Evolutionary conservation across 495 filamentous ascomycete species (phyloP).

Genomic region (Aspergillus homomorphus): DNA sequence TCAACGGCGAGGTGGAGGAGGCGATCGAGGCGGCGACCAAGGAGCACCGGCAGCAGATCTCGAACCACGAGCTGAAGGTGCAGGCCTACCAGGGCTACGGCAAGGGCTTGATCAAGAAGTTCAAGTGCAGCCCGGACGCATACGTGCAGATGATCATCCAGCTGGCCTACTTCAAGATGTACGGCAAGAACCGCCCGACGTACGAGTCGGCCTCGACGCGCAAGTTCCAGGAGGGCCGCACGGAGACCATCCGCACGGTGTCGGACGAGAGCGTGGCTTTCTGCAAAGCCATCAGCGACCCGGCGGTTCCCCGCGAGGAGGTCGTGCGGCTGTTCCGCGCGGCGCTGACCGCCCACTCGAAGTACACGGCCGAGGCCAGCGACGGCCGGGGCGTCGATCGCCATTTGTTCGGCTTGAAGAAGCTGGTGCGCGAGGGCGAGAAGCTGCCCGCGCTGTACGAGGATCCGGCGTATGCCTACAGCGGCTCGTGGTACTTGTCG

Average conservation of each 20-base stretch:
- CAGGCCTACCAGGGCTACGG: conserved; percentile 97
- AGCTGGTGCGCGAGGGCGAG: conserved; percentile 77
- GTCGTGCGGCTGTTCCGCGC: conserved; percentile 72
- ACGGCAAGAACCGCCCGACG: conserved; percentile 94
- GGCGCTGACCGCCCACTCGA: conserved; percentile 76
- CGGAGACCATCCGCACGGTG: conserved; percentile 90
- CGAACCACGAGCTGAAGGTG: conserved; percentile 84
- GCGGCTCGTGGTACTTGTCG: conserved; percentile 82
- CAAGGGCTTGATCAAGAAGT: conserved; percentile 98
- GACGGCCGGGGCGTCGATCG: conserved; percentile 94
- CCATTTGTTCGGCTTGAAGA: conserved; percentile 96
- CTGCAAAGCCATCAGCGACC: conserved; percentile 79
- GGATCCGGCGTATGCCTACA: conserved; percentile 85
- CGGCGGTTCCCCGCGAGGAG: conserved; percentile 55
- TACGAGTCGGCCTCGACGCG: conserved; percentile 96
- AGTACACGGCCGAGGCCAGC: conserved; percentile 83
- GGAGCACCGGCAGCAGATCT: conserved; percentile 77
- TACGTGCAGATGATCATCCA: conserved; percentile 99
- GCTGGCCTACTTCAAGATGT: conserved; percentile 98
- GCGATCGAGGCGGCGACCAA: conserved; percentile 72
- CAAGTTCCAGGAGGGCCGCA: conserved; percentile 93
- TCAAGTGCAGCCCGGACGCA: conserved; percentile 96
- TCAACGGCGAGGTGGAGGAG: conserved; percentile 65
- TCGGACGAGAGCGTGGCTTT: conserved; percentile 91
- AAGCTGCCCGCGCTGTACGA: conserved; percentile 76